These are phyloP conservation scores for Penicillium thymicola DNA, from an alignment of 2,329 filamentous ascomycete species.

Conservation along the genomic window DNA sequence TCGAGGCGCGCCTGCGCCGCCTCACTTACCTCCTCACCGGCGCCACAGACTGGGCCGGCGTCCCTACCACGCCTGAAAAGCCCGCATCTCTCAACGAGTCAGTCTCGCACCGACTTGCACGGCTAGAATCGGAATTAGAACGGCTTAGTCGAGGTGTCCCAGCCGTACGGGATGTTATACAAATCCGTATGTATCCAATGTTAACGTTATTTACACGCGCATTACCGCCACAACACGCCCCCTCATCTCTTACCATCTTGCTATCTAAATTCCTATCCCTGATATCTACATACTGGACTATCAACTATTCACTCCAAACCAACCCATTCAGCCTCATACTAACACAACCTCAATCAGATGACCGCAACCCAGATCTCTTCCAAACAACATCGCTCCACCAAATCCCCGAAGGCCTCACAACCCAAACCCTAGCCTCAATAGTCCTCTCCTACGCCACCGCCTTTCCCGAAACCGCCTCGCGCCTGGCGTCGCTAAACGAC, in stretches of 20 bases:
- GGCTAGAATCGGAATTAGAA: conserved; percentile 38
- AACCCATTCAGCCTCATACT: not conserved
- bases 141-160: conserved; percentile 38
- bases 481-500: conserved; percentile 48
- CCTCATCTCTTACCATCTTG: not conserved
- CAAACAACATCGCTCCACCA: conserved; percentile 31
- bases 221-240: not conserved
- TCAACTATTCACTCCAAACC: not conserved
- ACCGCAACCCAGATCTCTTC: conserved; percentile 44
- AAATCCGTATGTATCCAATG: conserved; percentile 35
- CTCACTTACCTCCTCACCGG: conserved; percentile 47
- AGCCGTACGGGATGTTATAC: conserved; percentile 42
- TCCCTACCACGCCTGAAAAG: conserved; percentile 33
- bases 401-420: conserved; percentile 37
- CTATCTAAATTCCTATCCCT: not conserved
- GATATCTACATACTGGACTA: not conserved
- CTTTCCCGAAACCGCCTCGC: conserved; percentile 48
- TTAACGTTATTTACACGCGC: not conserved
- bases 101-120: conserved; percentile 38
- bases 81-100: conserved; percentile 38
- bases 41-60: conserved; percentile 40
- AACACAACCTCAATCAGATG: conserved; percentile 27
- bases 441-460: conserved; percentile 46
- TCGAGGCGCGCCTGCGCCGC: conserved; percentile 44
- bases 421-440: conserved; percentile 38